A percentile compares a stretch with the other conserved stretches of the same genome.
phyloP scores from a whole-genome alignment of 495 filamentous ascomycete species.

The Evansstolkia leycettana region DNA sequence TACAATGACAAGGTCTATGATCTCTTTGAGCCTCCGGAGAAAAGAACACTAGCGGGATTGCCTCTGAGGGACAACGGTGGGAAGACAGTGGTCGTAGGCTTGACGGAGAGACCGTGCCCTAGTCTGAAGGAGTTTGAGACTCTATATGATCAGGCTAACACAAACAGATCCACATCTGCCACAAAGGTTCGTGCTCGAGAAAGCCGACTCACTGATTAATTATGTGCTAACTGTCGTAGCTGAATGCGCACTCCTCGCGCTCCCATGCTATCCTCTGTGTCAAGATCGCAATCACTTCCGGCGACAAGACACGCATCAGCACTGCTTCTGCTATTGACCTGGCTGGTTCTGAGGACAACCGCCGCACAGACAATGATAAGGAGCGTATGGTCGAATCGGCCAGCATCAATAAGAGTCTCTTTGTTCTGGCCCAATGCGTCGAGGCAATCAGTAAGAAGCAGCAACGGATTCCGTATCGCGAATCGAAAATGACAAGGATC shows the following conservation, averaged over 20 bases:
- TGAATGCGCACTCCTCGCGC: constrained; percentile 89
- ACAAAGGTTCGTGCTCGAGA: constrained; percentile 54
- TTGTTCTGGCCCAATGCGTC: constrained; percentile 89
- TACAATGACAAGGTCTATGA: constrained; percentile 97
- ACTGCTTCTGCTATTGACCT: constrained; percentile 92
- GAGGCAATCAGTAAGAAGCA: constrained; percentile 81
- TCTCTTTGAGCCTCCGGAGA: constrained; percentile 82
- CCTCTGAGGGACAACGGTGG: constrained; percentile 78
- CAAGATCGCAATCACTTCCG: constrained; percentile 65
- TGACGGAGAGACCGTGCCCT: constrained; percentile 76
- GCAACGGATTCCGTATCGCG: constrained; percentile 78
- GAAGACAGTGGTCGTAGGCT: constrained; percentile 84
- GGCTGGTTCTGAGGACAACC: constrained; percentile 92
- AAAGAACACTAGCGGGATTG: constrained; percentile 72
- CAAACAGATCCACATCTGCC: constrained; percentile 79
- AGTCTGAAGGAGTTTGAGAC: constrained; percentile 86
- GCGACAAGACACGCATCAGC: constrained; percentile 58
- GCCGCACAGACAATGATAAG: constrained; percentile 87
- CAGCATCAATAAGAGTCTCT: constrained; percentile 95
- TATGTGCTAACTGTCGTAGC: constrained; percentile 22
- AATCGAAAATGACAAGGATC: constrained; percentile 96
- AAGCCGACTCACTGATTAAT: too few relatives aligned
- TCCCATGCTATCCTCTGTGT: constrained; percentile 92
- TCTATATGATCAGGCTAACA: constrained; percentile 89
- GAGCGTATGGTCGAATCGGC: constrained; percentile 91